Conservation (phyloP, 2,329 filamentous ascomycete genomes). For the Claviceps sp. region DNA sequence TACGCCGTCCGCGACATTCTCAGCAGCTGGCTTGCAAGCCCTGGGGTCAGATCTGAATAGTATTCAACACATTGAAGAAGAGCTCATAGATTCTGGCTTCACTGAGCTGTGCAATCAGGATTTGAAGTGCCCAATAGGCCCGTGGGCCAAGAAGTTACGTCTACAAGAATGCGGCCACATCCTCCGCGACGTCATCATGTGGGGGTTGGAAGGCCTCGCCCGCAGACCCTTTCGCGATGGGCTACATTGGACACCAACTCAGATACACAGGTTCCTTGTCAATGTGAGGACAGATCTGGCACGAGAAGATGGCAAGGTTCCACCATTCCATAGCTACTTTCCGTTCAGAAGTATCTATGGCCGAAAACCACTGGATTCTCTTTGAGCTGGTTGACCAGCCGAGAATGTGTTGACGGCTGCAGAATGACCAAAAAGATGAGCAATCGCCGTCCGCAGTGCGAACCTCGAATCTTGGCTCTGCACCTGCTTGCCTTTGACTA, state of each 20-base stretch:
- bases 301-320: conserved; percentile 20
- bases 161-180: conserved; percentile 33
- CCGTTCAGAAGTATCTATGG: conserved; percentile 26
- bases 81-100: conserved; percentile 29
- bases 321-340: conserved; percentile 25
- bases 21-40: conserved; percentile 23
- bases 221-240: conserved; percentile 25
- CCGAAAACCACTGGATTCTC: conserved; percentile 20
- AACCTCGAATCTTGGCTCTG: background rate
- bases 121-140: conserved; percentile 34
- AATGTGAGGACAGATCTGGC: conserved; percentile 26
- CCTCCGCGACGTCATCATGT: conserved; percentile 27
- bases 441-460: no score
- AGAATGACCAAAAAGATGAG: background rate
- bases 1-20: conserved; percentile 36
- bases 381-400: background rate
- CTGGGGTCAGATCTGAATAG: conserved; percentile 30
- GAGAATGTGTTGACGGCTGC: background rate
- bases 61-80: conserved; percentile 21
- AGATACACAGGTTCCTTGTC: conserved; percentile 31
- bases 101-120: conserved; percentile 23
- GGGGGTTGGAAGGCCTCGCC: conserved; percentile 26
- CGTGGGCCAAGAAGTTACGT: conserved; percentile 30
- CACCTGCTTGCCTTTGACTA: background rate
- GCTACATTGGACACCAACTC: conserved; percentile 25